Evolutionary conservation across 331 rosid genomes (phyloP), one percentile per base, ranked within the genome.

Genomic region (Stylosanthes scabra): DNA sequence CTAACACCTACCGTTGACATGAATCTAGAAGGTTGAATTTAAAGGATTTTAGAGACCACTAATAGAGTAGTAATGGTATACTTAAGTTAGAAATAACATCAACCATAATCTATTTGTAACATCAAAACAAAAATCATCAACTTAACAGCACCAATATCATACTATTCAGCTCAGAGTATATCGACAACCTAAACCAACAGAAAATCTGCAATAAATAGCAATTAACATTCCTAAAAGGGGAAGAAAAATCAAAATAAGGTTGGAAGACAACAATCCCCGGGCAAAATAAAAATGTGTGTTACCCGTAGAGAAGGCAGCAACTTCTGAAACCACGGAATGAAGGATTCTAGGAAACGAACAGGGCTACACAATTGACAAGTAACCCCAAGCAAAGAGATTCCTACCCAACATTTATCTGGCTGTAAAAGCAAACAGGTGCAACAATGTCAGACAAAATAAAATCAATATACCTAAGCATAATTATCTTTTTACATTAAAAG

Each of bases 401-500:
- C 99, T 20, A 79, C 95, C 93, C 96, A 94, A 76, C 96, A 83
- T 85, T 94, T 91, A 83, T 91, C 96, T 80, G 95, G 91, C 99
- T 94, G 84, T 6, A 83, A 79, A 73, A 73, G 60, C 61, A 70
- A 52, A 74, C 77, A 52, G 14, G 15, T 16, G 47, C 10, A 63
- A 50, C 12, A 63, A 55, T 2, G 9, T 42, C 46, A 42, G 7
- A 7, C 41, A 55, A 76, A 60, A 74, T 50, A 58, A 51, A 40
- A 63, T 65, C 70, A 52, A 31, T 39, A 41, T 31, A 72, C 11
- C 10, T 37, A 51, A 64, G 37, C 3, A 12, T 8, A 9, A 62
- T 42, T 42, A 7, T 42, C 11, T 42, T 42, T 42, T 42, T 42
- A 20, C 11, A 3, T n/a, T 25, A 8, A 29, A 27, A 12, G 39